Evolutionary conservation across 2,329 filamentous ascomycete genomes (phyloP), one percentile per base, ranked within the genome.

Genomic region (Drechslerella coelobrocha): DNA sequence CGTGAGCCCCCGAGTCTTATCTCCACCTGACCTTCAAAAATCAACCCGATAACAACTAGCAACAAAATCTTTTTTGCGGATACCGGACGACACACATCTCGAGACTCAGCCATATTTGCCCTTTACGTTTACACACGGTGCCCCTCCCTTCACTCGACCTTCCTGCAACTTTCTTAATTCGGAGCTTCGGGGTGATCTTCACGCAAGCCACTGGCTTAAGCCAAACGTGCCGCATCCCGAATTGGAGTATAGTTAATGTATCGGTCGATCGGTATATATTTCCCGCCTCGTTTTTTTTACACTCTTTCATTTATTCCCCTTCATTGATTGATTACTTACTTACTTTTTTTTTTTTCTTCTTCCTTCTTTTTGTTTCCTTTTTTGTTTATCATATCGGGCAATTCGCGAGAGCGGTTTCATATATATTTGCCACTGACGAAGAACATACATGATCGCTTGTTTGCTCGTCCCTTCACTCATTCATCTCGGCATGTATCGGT

Each of bases 271-370:
- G 41, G 31, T 31, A 23, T 12, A 21, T 27, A 14, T 31, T 47
- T 17, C 50, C 57, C 47, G 57, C 57, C 57, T 61, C 57, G 57
- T 61, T 61, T 60, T 37, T 26, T 37, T 48, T 26, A 5, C 14
- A 34, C 26, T 27, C 19, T 23, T 47, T 10, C 17, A 26, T 51
- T 50, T 56, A 45, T 37, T 39, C 53, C 43, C 53, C 43, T 19
- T 7, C 37, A 34, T 34, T 39, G 27, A 23, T 31, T 8, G 12
- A 7, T 7, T n/a, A 43, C 12, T n/a, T n/a, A 5, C 39, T n/a
- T 43, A 6, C n/a, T 43, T 43, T 19, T 34, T 23, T 53, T 34
- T 31, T 34, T 53, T 7, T 43, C 39, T 43, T n/a, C n/a, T 43
- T 43, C n/a, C n/a, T n/a, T n/a, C 12, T 17, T 43, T 6, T n/a